These are phyloP conservation scores for Pyronema omphalodes DNA, from an alignment of 495 filamentous ascomycete genomes.

Conservation along the genomic window DNA sequence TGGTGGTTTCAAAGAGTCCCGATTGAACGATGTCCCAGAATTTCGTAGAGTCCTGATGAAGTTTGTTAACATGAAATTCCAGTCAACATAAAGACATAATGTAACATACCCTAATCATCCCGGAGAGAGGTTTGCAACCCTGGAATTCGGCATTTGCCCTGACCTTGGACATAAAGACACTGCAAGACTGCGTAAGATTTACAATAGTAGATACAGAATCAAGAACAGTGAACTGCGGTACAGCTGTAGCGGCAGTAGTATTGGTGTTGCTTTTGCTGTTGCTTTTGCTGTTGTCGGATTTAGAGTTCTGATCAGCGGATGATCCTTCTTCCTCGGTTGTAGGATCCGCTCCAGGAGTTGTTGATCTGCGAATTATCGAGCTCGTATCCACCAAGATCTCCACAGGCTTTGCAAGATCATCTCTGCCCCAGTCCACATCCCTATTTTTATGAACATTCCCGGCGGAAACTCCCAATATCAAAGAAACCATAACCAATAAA, in stretches of 20 bases:
- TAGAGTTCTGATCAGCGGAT: background rate
- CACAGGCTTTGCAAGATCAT: background rate
- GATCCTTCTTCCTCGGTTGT: background rate
- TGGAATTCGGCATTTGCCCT: conserved; percentile 10
- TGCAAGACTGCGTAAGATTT: conserved; percentile 8
- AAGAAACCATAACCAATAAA: background rate
- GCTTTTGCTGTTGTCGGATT: background rate
- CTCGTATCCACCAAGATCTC: background rate
- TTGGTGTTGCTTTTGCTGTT: background rate
- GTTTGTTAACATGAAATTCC: background rate
- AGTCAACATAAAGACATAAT: background rate
- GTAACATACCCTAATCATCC: conserved; percentile 16
- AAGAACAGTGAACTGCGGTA: background rate
- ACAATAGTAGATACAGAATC: background rate
- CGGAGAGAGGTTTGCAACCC: conserved; percentile 19
- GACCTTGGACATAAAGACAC: conserved; percentile 14
- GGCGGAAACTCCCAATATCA: background rate
- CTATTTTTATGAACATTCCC: background rate
- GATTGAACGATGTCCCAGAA: conserved; percentile 21
- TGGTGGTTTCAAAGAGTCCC: conserved; percentile 15
- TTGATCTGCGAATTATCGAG: background rate
- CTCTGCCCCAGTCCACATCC: background rate
- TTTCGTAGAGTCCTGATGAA: conserved; percentile 15
- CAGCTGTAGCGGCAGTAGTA: background rate
- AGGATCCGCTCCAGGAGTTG: background rate